These are phyloP conservation scores for Podospora pseudoanserina DNA, from an alignment of 495 filamentous ascomycete species.

Conservation along the genomic window DNA sequence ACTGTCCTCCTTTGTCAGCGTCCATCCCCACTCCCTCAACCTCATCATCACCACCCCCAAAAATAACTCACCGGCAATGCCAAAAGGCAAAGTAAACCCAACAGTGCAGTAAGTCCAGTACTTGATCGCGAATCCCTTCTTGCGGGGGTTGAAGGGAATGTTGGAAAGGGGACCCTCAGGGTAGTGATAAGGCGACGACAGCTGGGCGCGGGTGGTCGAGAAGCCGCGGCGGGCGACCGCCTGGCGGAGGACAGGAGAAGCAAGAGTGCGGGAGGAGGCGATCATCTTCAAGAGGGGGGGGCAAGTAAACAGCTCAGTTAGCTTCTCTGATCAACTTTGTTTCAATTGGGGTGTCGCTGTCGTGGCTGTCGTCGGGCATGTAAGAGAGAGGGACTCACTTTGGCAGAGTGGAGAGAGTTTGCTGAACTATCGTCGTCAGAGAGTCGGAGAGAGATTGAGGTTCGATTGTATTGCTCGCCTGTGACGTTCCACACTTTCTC, in stretches of 20 bases:
- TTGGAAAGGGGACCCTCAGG: conserved; percentile 92
- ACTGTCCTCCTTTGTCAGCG: conserved; percentile 46
- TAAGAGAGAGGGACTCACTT: not conserved
- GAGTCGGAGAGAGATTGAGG: conserved; percentile 8
- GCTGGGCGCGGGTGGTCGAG: conserved; percentile 80
- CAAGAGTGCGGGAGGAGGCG: conserved; percentile 65
- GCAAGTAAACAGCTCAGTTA: not conserved
- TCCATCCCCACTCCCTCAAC: not conserved
- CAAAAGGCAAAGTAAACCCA: conserved; percentile 79
- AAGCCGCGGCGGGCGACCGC: conserved; percentile 87
- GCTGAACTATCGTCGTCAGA: not conserved
- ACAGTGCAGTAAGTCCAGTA: conserved; percentile 78
- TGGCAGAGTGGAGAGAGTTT: conserved; percentile 12
- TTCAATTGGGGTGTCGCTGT: not conserved
- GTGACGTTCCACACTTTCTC: conserved; percentile 6
- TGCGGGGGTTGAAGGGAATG: conserved; percentile 93
- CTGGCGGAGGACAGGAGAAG: conserved; percentile 46
- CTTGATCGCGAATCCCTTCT: conserved; percentile 72
- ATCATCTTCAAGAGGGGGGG: conserved; percentile 62
- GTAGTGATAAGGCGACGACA: conserved; percentile 94
- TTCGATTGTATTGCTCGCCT: conserved; percentile 14
- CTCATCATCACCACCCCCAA: not conserved
- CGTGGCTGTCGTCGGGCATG: not conserved
- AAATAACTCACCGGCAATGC: conserved; percentile 67
- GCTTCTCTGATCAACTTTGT: conserved; percentile 1